Conservation (phyloP, 2,329 filamentous ascomycete species). For the Knoxdaviesia proteae region DNA sequence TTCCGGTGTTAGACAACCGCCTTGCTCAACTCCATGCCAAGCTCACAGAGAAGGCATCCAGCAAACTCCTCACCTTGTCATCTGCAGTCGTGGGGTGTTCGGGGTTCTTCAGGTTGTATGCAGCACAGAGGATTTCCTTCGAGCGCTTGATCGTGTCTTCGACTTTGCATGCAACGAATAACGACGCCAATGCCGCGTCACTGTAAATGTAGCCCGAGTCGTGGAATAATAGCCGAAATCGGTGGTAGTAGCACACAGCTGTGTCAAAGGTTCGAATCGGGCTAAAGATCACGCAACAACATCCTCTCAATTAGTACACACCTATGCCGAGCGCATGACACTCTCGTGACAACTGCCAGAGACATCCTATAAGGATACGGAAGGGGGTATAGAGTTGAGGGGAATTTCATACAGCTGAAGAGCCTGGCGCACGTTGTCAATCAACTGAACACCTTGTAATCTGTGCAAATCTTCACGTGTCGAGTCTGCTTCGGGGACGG, state of each 20-base stretch:
- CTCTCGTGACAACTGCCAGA: neutral
- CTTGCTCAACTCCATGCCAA: neutral
- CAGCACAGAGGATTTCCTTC: constrained; percentile 73
- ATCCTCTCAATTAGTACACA: constrained; percentile 3
- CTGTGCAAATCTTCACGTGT: constrained; percentile 63
- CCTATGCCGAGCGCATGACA: neutral
- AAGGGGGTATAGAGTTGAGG: constrained; percentile 1
- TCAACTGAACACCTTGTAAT: constrained; percentile 71
- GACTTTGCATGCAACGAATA: constrained; percentile 90
- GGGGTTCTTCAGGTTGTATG: constrained; percentile 61
- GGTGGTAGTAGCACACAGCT: constrained; percentile 81
- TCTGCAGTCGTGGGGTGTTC: constrained; percentile 55
- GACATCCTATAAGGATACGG: neutral
- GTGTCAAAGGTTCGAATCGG: constrained; percentile 85
- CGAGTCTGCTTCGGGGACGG: constrained; percentile 48
- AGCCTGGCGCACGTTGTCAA: constrained; percentile 62
- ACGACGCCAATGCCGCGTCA: constrained; percentile 69
- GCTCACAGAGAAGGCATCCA: neutral
- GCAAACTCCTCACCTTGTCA: constrained; percentile 41
- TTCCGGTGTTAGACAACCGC: neutral
- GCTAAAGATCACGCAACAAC: constrained; percentile 18
- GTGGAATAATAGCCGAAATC: constrained; percentile 71
- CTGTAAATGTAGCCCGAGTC: constrained; percentile 69
- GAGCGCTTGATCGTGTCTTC: constrained; percentile 98
- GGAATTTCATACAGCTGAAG: constrained; percentile 48